Base-by-base conservation (phyloP, 495 filamentous ascomycete genomes). In the Cetradonia linearis region DNA sequence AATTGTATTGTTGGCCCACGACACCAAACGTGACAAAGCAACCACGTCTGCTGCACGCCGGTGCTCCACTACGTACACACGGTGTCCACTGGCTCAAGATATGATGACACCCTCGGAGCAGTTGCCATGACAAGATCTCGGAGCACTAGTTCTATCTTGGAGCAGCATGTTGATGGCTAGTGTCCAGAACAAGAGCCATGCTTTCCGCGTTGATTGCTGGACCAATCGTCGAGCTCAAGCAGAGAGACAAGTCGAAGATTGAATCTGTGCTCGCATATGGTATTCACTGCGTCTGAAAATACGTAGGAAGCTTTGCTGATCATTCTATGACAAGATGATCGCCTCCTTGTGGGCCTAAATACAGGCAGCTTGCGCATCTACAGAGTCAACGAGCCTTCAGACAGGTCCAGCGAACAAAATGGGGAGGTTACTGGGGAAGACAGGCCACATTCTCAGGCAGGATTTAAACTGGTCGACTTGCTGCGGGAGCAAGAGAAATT, bases 141-240 rank as follows among this genome's bases (percentile, higher is more conserved):
- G 50, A 10, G 18, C 31, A 10, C 28, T 54, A 54, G 18, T n/a
- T n/a, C n/a, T n/a, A n/a, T n/a, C 6, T 11, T 54, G 14, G 30
- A 28, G 20, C 20, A 23, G 25, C 14, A 30, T 23, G 38, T 28
- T 6, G 31, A n/a, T 6, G 20, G 13, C 13, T 18, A 16, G 46
- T 9, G 25, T 37, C 9, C 2, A 20, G 6, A 30, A 8, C 25
- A 30, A 50, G 30, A n/a, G 38, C 18, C n/a, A 98, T 98, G 93
- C 84, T 97, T 73, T 95, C 93, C 75, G 92, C 94, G 72, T 98
- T 99, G 76, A 92, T 85, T 65, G 90, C 93, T 79, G 88, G 88
- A 69, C 87, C 94, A 63, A 87, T 97, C 68, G 86, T 96, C 78
- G 93, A 99, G 85, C 86, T 99, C 62, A 91, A 86, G 74, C 83